Percentiles rank a stretch among this genome's conserved stretches.
These are phyloP conservation scores for Entomortierella parvispora DNA, from an alignment of 192 early-diverging fungal genomes.

Conservation along the genomic window DNA sequence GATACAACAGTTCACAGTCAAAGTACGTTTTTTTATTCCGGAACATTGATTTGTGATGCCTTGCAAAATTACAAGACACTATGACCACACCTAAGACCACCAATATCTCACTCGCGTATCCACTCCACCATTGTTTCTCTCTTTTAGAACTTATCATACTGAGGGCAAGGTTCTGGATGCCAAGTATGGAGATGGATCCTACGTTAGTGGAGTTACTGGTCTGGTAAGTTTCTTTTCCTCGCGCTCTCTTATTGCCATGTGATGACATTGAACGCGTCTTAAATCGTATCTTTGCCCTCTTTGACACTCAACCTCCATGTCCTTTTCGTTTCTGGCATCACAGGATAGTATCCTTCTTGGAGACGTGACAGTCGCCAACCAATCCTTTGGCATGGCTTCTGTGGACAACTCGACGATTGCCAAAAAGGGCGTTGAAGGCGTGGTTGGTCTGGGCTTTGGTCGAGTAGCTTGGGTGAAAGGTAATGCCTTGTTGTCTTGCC, in stretches of 20 bases:
- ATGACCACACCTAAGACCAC: not conserved
- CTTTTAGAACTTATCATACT: slow-evolving; percentile 11
- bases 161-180: slow-evolving; percentile 29
- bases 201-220: slow-evolving; percentile 32
- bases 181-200: slow-evolving; percentile 43
- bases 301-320: not conserved
- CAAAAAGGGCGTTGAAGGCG: slow-evolving; percentile 43
- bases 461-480: slow-evolving; percentile 29
- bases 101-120: not conserved
- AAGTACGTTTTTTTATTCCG: slow-evolving; percentile 9
- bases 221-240: slow-evolving; percentile 6
- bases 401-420: slow-evolving; percentile 46
- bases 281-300: too few species aligned
- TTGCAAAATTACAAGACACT: not conserved
- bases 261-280: too few species aligned
- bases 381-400: slow-evolving; percentile 39
- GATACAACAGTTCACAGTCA: slow-evolving; percentile 26
- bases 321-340: not conserved
- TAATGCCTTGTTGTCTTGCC: not conserved
- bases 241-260: not conserved
- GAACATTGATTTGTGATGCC: not conserved
- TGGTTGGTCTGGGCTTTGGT: slow-evolving; percentile 41
- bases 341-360: slow-evolving; percentile 29
- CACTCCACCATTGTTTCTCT: too few species aligned
- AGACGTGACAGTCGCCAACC: slow-evolving; percentile 17